Evolutionary conservation across 129 eudicot genomes (phyloP).

Genomic region (Calendula officinalis): DNA sequence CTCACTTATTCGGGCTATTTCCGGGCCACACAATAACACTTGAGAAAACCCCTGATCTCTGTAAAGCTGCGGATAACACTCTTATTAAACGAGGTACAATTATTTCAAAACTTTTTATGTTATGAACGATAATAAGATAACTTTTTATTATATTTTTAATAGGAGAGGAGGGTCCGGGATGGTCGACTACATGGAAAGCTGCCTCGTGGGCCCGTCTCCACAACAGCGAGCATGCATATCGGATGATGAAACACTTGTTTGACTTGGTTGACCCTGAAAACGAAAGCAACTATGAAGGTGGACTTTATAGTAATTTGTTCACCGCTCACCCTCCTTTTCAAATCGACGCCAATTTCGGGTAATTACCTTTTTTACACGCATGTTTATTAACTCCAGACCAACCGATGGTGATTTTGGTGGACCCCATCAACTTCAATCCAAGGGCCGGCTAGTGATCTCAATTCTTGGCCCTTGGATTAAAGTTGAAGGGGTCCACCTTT

Average conservation of each 20-base stretch:
- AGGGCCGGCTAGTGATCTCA: no score
- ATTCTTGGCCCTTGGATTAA: background rate
- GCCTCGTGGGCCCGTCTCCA: slow-evolving; percentile 62
- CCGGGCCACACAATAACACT: slow-evolving; percentile 62
- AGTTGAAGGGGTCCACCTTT: background rate
- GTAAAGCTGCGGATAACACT: slow-evolving; percentile 52
- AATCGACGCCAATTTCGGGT: slow-evolving; percentile 71
- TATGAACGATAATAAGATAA: background rate
- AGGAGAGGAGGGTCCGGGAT: slow-evolving; percentile 79
- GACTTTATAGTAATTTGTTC: slow-evolving; percentile 64
- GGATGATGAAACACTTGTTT: slow-evolving; percentile 60
- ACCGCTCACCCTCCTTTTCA: slow-evolving; percentile 84
- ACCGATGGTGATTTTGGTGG: no score
- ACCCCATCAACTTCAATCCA: no score
- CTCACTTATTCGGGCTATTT: slow-evolving; percentile 61
- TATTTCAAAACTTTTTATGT: background rate
- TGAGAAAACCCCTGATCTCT: slow-evolving; percentile 48
- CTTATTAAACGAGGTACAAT: slow-evolving; percentile 45
- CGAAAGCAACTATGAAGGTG: slow-evolving; percentile 54
- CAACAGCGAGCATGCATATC: slow-evolving; percentile 59
- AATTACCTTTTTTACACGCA: background rate
- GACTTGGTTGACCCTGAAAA: slow-evolving; percentile 65
- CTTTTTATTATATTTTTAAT: slow-evolving; percentile 7
- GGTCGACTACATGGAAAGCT: slow-evolving; percentile 79
- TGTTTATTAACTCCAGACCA: background rate